Evolutionary conservation across 208 protist species (phyloP), one percentile per base, ranked within the genome.

Genomic region (Perkinsela sp.): DNA sequence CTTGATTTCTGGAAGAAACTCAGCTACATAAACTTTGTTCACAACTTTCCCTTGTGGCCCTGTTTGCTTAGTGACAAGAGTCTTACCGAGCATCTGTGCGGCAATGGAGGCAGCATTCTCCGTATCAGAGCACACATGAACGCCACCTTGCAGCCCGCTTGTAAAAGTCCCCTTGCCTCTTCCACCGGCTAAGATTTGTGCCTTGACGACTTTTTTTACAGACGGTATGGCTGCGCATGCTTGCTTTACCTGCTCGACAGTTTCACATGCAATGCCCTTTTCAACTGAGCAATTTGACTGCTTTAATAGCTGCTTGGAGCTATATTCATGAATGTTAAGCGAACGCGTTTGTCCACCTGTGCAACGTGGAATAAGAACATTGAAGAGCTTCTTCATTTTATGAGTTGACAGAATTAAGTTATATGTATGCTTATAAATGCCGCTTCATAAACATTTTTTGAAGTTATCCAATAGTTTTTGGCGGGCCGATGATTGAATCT

Each of bases 51-150:
- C 96, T 67, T 91, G 90, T 31, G 84, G 69, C 15, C 87, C 92
- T 13, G 96, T 98, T 85, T 99, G 97, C 85, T 98, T 98, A 68
- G 97, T 99, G 32, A 97, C 82, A 28, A 99, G 88, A 16, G 83
- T 89, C 72, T 97, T 88, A 48, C 94, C 94, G 28, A 99, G 83
- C 96, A 99, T 99, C 71, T 94, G 75, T 48, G 77, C 76, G 32
- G 93, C 88, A 22, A 93, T 75, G 29, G 87, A 77, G 16, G 90
- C 70, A 28, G 91, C 94, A 67, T 93, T 85, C 32, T 75, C 77
- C 48, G 86, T 75, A 32, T 74, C 85, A 69, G 84, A 76, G 74
- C 80, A 90, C 68, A 89, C 83, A 73, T 92, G 83, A 75, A 95
- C 87, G 71, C 88, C 87, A 31, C 87, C 85, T 82, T 91, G 81